phyloP scores from a whole-genome alignment of 2,329 filamentous ascomycete species.

The Cladosporium colombiae region DNA sequence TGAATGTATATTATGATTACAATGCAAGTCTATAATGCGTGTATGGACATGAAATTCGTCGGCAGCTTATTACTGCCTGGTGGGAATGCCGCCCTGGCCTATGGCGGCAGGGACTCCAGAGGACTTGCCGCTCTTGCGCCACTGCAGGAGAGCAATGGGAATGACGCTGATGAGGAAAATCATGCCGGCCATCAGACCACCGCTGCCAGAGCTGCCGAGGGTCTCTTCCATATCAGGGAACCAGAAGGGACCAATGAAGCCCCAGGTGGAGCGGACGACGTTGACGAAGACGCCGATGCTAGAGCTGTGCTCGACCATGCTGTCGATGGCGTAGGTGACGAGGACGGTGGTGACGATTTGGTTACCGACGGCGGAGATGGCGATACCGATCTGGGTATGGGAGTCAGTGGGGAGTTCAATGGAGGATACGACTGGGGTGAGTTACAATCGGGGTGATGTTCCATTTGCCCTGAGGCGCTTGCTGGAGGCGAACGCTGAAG shows the following conservation, averaged over 20 bases:
- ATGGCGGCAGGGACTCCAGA: conserved; percentile 1
- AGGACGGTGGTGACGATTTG: conserved; percentile 63
- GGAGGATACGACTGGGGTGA: conserved; percentile 31
- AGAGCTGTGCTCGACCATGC: conserved; percentile 54
- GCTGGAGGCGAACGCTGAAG: conserved; percentile 55
- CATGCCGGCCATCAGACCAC: conserved; percentile 41
- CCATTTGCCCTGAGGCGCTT: conserved; percentile 49
- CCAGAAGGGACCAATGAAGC: conserved; percentile 51
- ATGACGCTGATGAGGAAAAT: conserved; percentile 31
- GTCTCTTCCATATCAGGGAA: conserved; percentile 43
- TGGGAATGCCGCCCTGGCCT: neutral
- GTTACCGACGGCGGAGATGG: conserved; percentile 55
- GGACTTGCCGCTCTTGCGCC: conserved; percentile 16
- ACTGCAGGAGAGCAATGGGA: conserved; percentile 33
- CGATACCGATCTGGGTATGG: conserved; percentile 40
- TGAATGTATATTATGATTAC: conserved; percentile 12
- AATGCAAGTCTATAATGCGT: neutral
- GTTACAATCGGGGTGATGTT: conserved; percentile 57
- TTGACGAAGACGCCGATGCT: conserved; percentile 61
- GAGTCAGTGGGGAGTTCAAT: neutral
- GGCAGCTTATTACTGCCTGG: neutral
- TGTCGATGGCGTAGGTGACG: conserved; percentile 63
- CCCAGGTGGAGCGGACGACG: conserved; percentile 57
- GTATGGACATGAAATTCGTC: neutral
- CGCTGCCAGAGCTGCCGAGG: conserved; percentile 40